A percentile compares a stretch with the other conserved stretches of the same genome.
Conservation (phyloP, 2,329 filamentous ascomycete genomes). For the Fusarium ambrosium region DNA sequence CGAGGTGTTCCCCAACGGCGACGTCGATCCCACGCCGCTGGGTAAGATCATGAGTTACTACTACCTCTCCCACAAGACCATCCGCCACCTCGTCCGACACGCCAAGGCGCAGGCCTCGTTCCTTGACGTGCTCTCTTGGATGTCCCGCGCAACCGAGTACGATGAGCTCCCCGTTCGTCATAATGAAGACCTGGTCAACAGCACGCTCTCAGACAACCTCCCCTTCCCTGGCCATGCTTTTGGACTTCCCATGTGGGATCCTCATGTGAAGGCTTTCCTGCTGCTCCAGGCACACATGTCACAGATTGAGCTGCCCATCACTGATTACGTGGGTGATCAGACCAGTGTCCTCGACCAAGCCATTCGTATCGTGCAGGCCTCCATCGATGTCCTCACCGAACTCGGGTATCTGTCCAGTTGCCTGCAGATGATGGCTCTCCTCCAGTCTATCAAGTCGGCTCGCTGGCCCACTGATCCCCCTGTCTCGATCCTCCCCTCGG, state of each 20-base stretch:
- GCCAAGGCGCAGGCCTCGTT: conserved; percentile 83
- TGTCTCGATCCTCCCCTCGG: conserved; percentile 82
- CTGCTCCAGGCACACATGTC: conserved; percentile 96
- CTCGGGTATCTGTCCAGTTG: conserved; percentile 85
- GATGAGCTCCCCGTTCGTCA: conserved; percentile 97
- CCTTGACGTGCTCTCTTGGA: conserved; percentile 88
- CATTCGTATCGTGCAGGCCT: conserved; percentile 96
- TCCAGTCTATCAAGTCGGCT: conserved; percentile 93
- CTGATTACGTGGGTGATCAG: conserved; percentile 97
- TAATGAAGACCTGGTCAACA: conserved; percentile 98
- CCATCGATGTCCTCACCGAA: conserved; percentile 93
- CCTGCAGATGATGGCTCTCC: conserved; percentile 83
- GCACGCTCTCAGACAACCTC: conserved; percentile 85
- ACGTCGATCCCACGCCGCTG: conserved; percentile 89
- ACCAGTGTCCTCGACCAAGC: conserved; percentile 91
- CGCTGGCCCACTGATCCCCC: conserved; percentile 89
- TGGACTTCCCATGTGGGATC: conserved; percentile 95
- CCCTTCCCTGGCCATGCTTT: conserved; percentile 72
- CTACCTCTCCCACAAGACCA: conserved; percentile 95
- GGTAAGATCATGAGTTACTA: conserved; percentile 99
- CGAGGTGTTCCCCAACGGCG: conserved; percentile 84
- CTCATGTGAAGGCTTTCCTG: conserved; percentile 95
- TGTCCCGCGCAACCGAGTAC: conserved; percentile 94
- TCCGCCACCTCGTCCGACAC: conserved; percentile 84
- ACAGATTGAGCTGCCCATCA: conserved; percentile 90